A percentile compares a stretch with the other conserved stretches of the same genome.
Evolutionary conservation across 2,329 filamentous ascomycete species (phyloP).

Genomic region (Hymenoscyphus infarciens): DNA sequence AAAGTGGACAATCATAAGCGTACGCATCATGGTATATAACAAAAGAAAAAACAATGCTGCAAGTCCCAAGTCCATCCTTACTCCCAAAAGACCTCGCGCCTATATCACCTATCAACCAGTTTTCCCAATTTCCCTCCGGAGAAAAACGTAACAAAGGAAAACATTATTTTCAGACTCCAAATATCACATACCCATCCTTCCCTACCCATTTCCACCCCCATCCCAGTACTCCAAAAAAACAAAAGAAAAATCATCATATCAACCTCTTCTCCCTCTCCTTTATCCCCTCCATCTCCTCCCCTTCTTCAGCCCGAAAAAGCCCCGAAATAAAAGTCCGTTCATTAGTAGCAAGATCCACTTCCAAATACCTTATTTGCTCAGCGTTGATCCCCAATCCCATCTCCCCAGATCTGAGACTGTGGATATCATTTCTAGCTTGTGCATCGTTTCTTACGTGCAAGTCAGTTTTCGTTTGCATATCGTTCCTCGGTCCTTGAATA

Average conservation of each 20-base stretch:
- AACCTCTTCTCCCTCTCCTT: slow-evolving; percentile 10
- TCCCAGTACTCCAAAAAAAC: background rate
- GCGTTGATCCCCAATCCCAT: slow-evolving; percentile 10
- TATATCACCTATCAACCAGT: too few relatives aligned
- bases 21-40: too few relatives aligned
- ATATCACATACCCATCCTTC: too few relatives aligned
- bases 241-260: slow-evolving; percentile 3
- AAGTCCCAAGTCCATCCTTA: too few relatives aligned
- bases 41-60: too few relatives aligned
- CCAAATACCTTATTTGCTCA: slow-evolving; percentile 4
- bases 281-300: background rate
- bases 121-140: too few relatives aligned
- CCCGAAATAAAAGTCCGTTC: slow-evolving; percentile 6
- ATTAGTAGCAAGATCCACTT: slow-evolving; percentile 3
- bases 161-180: too few relatives aligned
- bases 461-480: background rate
- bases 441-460: too few relatives aligned
- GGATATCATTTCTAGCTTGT: background rate
- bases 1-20: too few relatives aligned
- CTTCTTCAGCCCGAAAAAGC: background rate
- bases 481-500: background rate
- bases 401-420: background rate
- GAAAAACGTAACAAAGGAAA: too few relatives aligned
- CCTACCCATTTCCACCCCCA: background rate
- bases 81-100: too few relatives aligned